Evolutionary conservation across 208 protist species (phyloP).

Genomic region (Willaertia magna): DNA sequence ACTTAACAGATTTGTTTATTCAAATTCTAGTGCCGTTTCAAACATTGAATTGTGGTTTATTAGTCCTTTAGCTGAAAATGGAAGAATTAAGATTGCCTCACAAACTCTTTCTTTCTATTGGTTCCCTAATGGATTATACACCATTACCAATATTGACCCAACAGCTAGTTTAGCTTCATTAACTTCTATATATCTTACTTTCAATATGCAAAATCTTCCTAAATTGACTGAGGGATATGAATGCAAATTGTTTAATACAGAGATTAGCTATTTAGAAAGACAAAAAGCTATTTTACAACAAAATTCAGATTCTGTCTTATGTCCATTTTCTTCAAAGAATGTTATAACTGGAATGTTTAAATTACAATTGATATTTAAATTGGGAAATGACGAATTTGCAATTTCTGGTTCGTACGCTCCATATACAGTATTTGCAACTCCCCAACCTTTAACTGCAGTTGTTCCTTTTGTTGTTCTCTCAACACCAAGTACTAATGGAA

Average conservation of each 20-base stretch:
- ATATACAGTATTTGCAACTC: no score
- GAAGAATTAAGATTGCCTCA: background rate
- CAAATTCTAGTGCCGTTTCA: background rate
- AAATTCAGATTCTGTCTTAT: background rate
- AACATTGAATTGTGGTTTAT: background rate
- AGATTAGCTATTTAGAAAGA: background rate
- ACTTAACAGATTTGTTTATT: no score
- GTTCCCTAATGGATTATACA: background rate
- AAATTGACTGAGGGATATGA: background rate
- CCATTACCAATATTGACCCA: background rate
- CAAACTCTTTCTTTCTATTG: background rate
- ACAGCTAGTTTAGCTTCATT: no score
- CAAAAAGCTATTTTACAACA: background rate
- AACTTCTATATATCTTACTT: no score
- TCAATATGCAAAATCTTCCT: no score
- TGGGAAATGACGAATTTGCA: no score
- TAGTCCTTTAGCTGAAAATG: background rate
- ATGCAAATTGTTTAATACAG: background rate
- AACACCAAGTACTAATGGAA: no score
- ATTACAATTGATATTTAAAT: no score
- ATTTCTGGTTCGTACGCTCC: no score
- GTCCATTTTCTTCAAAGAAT: background rate
- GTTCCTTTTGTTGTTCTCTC: no score
- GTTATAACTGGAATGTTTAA: background rate
- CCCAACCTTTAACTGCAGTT: no score